Evolutionary conservation across 345 rosid species (phyloP).

Genomic region (Eutrema yunnanense): DNA sequence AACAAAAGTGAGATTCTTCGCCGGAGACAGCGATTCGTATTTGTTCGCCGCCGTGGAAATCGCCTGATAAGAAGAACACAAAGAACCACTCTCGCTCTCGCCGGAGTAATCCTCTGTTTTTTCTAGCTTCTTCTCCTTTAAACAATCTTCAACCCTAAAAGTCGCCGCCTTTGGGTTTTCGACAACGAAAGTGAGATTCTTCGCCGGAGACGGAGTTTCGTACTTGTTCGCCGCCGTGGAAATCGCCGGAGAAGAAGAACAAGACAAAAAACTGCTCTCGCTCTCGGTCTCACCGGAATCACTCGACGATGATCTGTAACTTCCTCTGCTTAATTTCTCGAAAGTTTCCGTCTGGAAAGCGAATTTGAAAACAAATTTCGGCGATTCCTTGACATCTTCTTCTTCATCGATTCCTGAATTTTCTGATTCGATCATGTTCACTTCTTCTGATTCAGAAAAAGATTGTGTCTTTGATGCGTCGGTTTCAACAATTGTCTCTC

Average conservation of each 20-base stretch:
- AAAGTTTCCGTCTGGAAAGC: slow-evolving; percentile 56
- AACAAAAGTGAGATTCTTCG: slow-evolving; percentile 33
- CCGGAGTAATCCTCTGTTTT: not conserved
- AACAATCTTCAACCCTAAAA: slow-evolving; percentile 35
- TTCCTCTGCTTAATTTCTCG: slow-evolving; percentile 37
- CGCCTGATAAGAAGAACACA: slow-evolving; percentile 5
- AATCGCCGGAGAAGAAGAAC: slow-evolving; percentile 12
- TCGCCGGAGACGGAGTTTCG: slow-evolving; percentile 29
- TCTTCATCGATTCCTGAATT: not conserved
- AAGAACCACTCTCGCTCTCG: too few relatives aligned
- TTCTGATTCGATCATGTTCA: slow-evolving; percentile 10
- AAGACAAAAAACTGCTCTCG: not conserved
- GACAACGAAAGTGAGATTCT: slow-evolving; percentile 32
- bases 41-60: slow-evolving; percentile 28
- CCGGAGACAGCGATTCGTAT: slow-evolving; percentile 34
- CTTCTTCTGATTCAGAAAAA: not conserved
- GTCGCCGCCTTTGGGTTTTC: slow-evolving; percentile 42
- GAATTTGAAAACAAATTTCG: slow-evolving; percentile 59
- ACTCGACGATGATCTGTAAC: slow-evolving; percentile 4
- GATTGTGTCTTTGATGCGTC: slow-evolving; percentile 16
- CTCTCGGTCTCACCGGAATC: not conserved
- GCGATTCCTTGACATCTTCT: slow-evolving; percentile 27
- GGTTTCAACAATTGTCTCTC: slow-evolving; percentile 9
- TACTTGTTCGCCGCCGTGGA: slow-evolving; percentile 33
- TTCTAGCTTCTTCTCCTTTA: not conserved